Base-by-base conservation (phyloP, 257 asterid species). In the Fraxinus americana region DNA sequence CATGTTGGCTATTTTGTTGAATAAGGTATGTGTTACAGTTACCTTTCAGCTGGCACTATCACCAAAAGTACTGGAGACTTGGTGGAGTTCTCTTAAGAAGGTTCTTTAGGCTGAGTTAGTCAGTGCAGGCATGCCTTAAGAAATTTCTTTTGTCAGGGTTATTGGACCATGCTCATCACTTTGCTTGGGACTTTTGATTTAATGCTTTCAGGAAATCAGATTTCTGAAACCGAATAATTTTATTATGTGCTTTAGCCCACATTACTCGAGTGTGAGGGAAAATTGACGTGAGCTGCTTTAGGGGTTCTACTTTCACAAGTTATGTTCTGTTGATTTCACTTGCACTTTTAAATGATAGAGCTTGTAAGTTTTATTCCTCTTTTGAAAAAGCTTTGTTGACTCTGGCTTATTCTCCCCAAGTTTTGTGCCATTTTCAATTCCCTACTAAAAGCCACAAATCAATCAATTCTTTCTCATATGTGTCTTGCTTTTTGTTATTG, bases 41-140 rank as follows among this genome's bases (percentile, higher is more conserved):
- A 36, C 54, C 27, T 79, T 67, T 57, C 12, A 38, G 36, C 32
- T 8, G 2, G 13, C 69, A 27, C 45, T 32, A 48, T 43, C 41
- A 13, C 17, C 10, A 34, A 14, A 30, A 48, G 35, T n/a, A 34
- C 16, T 63, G 16, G 36, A 63, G 39, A 45, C 12, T 13, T 45
- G 35, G 59, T 12, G 7, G 50, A 57, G 79, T 32, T 39, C 13
- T 71, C 27, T 67, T 43, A 63, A 68, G 69, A 70, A 34, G 7
- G 59, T 78, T 63, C 73, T 66, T 61, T 73, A 73, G 68, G 73
- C 14, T 78, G 73, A 66, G 61, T 57, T 32, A 32, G 38, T 29
- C 17, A 1, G 21, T 4, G n/a, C 21, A 48, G 16, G n/a, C 17
- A 59, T 21, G 67, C 67, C 32, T 8, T 30, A n/a, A 59, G 27